A percentile compares a stretch with the other conserved stretches of the same genome.
Evolutionary conservation across 805 yeast genomes (phyloP).

Genomic region (Yarrowia keelungensis): DNA sequence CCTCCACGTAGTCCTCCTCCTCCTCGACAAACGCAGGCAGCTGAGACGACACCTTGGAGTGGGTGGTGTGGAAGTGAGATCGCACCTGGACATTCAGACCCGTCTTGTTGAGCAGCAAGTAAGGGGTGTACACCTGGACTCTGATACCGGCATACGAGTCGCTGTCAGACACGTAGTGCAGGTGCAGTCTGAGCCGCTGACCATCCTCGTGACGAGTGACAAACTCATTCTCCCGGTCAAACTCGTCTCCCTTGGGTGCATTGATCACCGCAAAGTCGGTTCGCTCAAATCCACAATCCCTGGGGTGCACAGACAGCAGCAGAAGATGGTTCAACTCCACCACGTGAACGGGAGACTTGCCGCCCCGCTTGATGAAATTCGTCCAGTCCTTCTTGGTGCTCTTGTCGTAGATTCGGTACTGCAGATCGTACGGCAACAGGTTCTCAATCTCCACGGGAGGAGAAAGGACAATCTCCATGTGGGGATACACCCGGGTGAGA

Average conservation of each 20-base stretch:
- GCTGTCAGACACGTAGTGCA: constrained; percentile 66
- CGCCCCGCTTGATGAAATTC: constrained; percentile 67
- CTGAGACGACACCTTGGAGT: constrained; percentile 50
- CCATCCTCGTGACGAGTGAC: constrained; percentile 63
- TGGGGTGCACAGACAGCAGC: constrained; percentile 65
- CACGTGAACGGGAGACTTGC: constrained; percentile 75
- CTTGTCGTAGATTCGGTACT: constrained; percentile 78
- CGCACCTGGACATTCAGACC: constrained; percentile 66
- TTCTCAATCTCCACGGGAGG: constrained; percentile 90
- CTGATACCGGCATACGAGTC: constrained; percentile 61
- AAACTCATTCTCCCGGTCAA: constrained; percentile 62
- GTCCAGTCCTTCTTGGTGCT: constrained; percentile 71
- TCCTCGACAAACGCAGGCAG: constrained; percentile 39
- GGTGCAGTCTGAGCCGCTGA: constrained; percentile 65
- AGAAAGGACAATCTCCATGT: constrained; percentile 73
- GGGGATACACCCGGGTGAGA: constrained; percentile 78
- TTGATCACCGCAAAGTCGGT: constrained; percentile 77
- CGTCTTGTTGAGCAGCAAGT: constrained; percentile 80
- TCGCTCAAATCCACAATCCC: constrained; percentile 63
- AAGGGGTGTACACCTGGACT: constrained; percentile 81
- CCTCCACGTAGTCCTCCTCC: constrained; percentile 38
- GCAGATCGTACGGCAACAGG: constrained; percentile 79
- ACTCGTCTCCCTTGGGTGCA: constrained; percentile 52
- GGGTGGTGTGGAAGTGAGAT: constrained; percentile 61
- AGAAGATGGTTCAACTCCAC: constrained; percentile 75